Conservation (phyloP, 805 yeast species). For the Spencermartinsiella europaea region DNA sequence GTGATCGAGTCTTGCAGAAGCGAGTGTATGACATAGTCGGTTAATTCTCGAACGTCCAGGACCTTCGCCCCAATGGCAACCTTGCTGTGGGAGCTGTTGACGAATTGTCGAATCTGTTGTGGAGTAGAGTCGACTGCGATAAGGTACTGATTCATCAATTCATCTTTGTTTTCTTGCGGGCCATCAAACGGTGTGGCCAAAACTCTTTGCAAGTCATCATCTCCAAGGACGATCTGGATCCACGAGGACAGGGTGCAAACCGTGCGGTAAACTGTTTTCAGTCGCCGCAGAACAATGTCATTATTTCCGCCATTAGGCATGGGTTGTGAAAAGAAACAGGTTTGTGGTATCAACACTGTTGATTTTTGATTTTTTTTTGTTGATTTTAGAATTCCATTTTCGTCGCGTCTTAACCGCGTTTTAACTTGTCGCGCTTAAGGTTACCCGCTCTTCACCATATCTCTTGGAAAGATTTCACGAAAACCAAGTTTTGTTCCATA, state of each 20-base stretch:
- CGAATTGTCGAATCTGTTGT: neutral
- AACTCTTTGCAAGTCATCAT: neutral
- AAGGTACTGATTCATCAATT: neutral
- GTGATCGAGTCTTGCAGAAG: neutral
- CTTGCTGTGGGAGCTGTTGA: neutral
- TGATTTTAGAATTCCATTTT: too few relatives aligned
- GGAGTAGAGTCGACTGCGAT: neutral
- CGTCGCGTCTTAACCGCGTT: too few relatives aligned
- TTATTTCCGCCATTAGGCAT: neutral
- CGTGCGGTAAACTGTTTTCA: neutral
- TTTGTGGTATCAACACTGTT: too few relatives aligned
- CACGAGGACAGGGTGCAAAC: neutral
- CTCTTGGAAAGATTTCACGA: too few relatives aligned
- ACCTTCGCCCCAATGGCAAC: neutral
- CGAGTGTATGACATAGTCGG: neutral
- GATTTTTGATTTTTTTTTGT: too few relatives aligned
- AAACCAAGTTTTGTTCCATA: too few relatives aligned
- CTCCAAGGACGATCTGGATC: neutral
- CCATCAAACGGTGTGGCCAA: neutral
- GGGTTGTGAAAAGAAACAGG: neutral
- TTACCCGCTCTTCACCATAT: neutral
- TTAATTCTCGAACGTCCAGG: neutral
- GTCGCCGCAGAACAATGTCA: neutral
- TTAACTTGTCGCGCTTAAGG: too few relatives aligned
- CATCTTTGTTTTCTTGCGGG: neutral